phyloP scores from a whole-genome alignment of 208 protist species.

The Wallacemonas sp. region DNA sequence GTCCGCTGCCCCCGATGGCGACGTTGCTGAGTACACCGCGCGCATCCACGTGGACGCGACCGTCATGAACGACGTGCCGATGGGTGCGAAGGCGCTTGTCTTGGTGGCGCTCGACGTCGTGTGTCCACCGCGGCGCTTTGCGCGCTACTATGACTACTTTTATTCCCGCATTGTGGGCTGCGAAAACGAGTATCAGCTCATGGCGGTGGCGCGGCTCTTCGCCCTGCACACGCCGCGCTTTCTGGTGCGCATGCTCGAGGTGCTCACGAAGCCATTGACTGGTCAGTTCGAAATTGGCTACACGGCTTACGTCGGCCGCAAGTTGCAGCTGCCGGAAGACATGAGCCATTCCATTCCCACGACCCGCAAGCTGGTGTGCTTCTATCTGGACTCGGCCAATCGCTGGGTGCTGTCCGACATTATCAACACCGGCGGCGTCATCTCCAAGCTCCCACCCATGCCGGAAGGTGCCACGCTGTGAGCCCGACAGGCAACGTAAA shows the following conservation, averaged over 20 bases:
- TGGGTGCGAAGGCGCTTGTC: constrained; percentile 45
- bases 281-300: constrained; percentile 63
- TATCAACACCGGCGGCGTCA: constrained; percentile 11
- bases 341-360: constrained; percentile 52
- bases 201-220: constrained; percentile 65
- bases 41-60: constrained; percentile 1
- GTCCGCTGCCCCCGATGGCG: background rate
- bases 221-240: constrained; percentile 44
- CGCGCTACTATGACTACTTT: constrained; percentile 71
- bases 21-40: background rate
- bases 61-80: constrained; percentile 31
- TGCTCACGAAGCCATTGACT: constrained; percentile 69
- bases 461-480: too few species aligned
- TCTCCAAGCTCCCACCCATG: background rate
- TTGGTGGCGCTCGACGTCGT: constrained; percentile 71
- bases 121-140: constrained; percentile 65
- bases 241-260: constrained; percentile 48
- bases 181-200: constrained; percentile 72
- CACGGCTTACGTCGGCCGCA: constrained; percentile 30
- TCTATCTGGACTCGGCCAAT: constrained; percentile 65
- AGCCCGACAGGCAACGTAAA: too few species aligned
- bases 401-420: constrained; percentile 71
- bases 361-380: constrained; percentile 63
- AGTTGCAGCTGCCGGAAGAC: constrained; percentile 60
- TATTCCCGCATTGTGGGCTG: constrained; percentile 73